phyloP scores from a whole-genome alignment of 495 filamentous ascomycete species.

The Glutinoglossum americanum region DNA sequence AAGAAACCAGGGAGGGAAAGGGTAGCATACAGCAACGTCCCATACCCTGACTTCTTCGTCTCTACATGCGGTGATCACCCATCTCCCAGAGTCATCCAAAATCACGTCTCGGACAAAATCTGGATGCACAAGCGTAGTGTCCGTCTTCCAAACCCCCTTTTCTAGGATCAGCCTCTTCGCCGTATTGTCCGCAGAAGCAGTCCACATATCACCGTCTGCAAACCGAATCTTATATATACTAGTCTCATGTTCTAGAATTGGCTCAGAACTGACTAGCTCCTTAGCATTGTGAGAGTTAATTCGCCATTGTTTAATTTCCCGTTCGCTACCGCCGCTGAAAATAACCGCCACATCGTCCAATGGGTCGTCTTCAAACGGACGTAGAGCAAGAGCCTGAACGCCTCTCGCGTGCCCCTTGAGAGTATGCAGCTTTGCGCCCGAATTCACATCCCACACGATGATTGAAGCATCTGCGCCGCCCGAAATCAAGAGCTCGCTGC shows the following conservation, averaged over 20 bases:
- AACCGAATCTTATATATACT: conserved; percentile 62
- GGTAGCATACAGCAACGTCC: conserved; percentile 36
- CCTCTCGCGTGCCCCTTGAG: conserved; percentile 64
- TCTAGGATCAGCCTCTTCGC: conserved; percentile 43
- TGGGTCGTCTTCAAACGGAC: conserved; percentile 27
- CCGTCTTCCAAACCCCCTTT: conserved; percentile 37
- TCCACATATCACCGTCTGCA: conserved; percentile 59
- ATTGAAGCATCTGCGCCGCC: conserved; percentile 75
- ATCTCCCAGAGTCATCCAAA: conserved; percentile 44
- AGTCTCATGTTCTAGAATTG: conserved; percentile 69
- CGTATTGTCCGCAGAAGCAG: conserved; percentile 69
- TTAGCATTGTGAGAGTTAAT: conserved; percentile 13
- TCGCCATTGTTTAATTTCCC: conserved; percentile 59
- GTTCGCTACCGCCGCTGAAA: conserved; percentile 64
- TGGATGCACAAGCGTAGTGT: conserved; percentile 53
- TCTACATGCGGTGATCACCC: conserved; percentile 74
- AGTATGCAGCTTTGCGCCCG: conserved; percentile 43
- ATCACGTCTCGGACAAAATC: conserved; percentile 77
- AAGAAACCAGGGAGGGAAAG: not conserved
- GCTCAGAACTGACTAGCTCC: conserved; percentile 14
- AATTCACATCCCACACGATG: conserved; percentile 55
- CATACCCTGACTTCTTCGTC: conserved; percentile 86
- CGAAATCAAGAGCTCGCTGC: conserved; percentile 43
- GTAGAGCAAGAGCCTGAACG: conserved; percentile 51
- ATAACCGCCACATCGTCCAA: conserved; percentile 22